Evolutionary conservation across 2,329 filamentous ascomycete species (phyloP).

Genomic region (Penicillium crustosum): DNA sequence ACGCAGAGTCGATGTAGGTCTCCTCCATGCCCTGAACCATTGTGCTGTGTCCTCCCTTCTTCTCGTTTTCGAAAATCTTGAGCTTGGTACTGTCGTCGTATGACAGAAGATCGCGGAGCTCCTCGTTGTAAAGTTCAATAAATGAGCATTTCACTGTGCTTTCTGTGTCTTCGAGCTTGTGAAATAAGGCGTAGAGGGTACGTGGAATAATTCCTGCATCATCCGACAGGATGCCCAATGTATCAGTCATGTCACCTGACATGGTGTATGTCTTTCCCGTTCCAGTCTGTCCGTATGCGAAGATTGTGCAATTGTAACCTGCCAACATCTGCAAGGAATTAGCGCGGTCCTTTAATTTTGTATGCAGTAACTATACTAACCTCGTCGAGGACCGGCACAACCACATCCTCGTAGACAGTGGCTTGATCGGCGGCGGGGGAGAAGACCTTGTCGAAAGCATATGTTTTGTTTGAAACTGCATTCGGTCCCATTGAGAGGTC

Average conservation of each 20-base stretch:
- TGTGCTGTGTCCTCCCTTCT: conserved; percentile 78
- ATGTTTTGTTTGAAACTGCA: conserved; percentile 91
- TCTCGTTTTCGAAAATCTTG: conserved; percentile 89
- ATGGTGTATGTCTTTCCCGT: conserved; percentile 99
- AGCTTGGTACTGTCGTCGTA: conserved; percentile 79
- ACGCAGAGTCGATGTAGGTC: conserved; percentile 81
- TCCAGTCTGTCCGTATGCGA: conserved; percentile 96
- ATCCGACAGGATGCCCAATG: conserved; percentile 80
- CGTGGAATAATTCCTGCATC: conserved; percentile 93
- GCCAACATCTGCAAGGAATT: conserved; percentile 68
- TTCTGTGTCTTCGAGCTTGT: conserved; percentile 78
- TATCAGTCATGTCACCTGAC: conserved; percentile 95
- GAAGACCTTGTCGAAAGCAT: conserved; percentile 96
- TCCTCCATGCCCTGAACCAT: conserved; percentile 98
- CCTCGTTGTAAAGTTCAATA: conserved; percentile 98
- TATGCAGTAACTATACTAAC: conserved; percentile 49
- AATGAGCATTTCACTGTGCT: conserved; percentile 96
- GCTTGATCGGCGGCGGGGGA: conserved; percentile 90
- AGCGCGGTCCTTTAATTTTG: neutral
- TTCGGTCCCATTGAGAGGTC: conserved; percentile 90
- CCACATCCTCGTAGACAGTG: conserved; percentile 94
- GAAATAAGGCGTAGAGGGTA: conserved; percentile 81
- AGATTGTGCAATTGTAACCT: conserved; percentile 97
- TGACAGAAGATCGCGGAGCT: conserved; percentile 84
- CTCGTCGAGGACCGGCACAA: conserved; percentile 89